These are phyloP conservation scores for Boletus rubroflammeus DNA, from an alignment of 768 basidiomycete genomes.

Conservation along the genomic window DNA sequence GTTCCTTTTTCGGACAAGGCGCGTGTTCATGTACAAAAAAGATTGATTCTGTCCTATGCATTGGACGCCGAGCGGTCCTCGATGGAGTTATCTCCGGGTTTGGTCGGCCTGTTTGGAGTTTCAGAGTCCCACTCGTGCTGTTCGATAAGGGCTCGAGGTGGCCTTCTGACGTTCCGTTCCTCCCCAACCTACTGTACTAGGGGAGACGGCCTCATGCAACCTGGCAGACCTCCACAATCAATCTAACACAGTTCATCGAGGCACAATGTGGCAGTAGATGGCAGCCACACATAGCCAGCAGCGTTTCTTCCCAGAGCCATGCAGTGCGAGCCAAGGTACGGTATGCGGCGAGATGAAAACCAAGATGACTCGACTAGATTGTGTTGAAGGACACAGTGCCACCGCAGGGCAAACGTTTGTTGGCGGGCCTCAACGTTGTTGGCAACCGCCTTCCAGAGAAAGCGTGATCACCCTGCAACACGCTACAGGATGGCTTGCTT, in stretches of 20 bases:
- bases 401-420: conserved; percentile 1
- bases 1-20: conserved; percentile 8
- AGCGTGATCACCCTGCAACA: neutral
- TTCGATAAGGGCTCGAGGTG: conserved; percentile 7
- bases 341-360: conserved; percentile 2
- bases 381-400: neutral
- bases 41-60: neutral
- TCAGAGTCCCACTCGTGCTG: neutral
- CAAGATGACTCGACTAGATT: neutral
- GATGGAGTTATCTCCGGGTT: conserved; percentile 16
- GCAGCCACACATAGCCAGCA: conserved; percentile 1
- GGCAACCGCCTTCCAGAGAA: neutral
- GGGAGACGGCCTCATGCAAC: neutral
- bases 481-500: conserved; percentile 22
- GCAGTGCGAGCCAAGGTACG: neutral
- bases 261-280: conserved; percentile 1
- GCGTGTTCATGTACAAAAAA: conserved; percentile 8
- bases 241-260: neutral
- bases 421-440: neutral
- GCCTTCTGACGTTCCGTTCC: neutral
- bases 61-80: neutral
- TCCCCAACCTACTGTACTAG: neutral
- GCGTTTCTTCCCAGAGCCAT: neutral
- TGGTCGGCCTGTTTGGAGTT: neutral
- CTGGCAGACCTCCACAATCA: neutral